Base-by-base conservation (phyloP, 2,329 filamentous ascomycete species). In the Xylariaceae sp. region DNA sequence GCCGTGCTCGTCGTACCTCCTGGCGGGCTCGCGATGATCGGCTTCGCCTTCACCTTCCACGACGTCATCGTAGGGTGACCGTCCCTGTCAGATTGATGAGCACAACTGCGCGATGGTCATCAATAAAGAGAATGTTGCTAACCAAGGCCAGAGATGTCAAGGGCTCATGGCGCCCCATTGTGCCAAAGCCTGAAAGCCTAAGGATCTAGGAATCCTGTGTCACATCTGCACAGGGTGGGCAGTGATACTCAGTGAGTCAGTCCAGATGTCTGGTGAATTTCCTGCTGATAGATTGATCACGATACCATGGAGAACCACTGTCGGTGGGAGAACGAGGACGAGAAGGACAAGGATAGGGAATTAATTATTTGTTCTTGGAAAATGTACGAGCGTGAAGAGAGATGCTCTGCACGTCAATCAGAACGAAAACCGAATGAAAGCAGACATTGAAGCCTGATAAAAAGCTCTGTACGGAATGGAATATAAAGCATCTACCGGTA, bases 41-140 rank as follows among this genome's bases (percentile, higher is more conserved):
- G 68, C 68, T 30, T 74, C 70, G 5, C 76, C 78, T 36, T 77
- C 71, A 19, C 79, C 79, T 22, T 72, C 69, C 5, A 81, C 74
- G 12, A 80, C 76, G 59, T 81, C 79, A 63, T 84, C 80, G 58
- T 82, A 84, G 10, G 81, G 81, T 18, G 80, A 84, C 21, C 81
- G 76, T 55, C 81, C 81, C 80, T 83, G 36, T 46, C 7, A 22
- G 40, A 44, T 44, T 22, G 41, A 36, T 50, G 26, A 53, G 49
- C 39, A 18, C 40, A 36, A 21, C 39, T 30, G n/a, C 8, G 13
- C 5, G 15, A 43, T 13, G 30, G 16, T 39, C 15, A n/a, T 22
- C 37, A 39, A 18, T 16, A 44, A 8, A 50, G 37, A 40, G 32
- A 19, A 43, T 43, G 13, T 30, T 51, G 48, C 76, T 64, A 68